Base-by-base conservation (phyloP, 495 filamentous ascomycete species). In the Penicillium egyptiacum region DNA sequence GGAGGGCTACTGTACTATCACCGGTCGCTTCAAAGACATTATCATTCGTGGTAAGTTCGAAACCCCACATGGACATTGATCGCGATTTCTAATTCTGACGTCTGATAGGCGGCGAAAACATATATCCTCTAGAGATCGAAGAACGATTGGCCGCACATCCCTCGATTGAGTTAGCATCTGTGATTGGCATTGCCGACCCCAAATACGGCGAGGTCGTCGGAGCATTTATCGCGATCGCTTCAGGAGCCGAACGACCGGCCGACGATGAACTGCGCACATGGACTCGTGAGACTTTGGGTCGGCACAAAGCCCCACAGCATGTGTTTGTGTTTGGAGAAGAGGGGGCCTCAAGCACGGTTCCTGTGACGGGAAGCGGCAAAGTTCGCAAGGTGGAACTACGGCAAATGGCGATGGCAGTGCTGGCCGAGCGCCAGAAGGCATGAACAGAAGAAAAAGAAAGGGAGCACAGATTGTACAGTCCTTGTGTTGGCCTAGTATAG, bases 11-110 rank as follows among this genome's bases (percentile, higher is more conserved):
- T 86, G 83, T 60, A 76, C 70, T 12, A 87, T 90, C 58, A 87
- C 85, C 4, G 83, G 84, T 10, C 71, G 91, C 14, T 89, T 95
- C 62, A 96, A 95, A 72, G 91, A 96, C 57, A 74, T 95, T 44
- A 88, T 96, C 58, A 95, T 95, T 57, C 79, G 88, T 28, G 92
- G 87, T 53, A 57, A 49, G 62, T 52, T 16, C 7, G 12, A 23
- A 17, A 0, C 35, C 23, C 26, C 23, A n/a, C 16, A 8, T 9
- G 10, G 9, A 31, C 25, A 17, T 46, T 14, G 43, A 22, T 43
- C 17, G 19, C 33, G 5, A 48, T 35, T 14, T 28, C 43, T 47
- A 26, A 53, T 39, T 8, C 23, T 28, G 33, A 1, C 3, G 16
- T 45, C 17, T 7, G 8, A 43, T 12, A 75, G 72, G 73, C 42